Conservation (phyloP, 2,329 filamentous ascomycete species). For the Mariannaea elegans region DNA sequence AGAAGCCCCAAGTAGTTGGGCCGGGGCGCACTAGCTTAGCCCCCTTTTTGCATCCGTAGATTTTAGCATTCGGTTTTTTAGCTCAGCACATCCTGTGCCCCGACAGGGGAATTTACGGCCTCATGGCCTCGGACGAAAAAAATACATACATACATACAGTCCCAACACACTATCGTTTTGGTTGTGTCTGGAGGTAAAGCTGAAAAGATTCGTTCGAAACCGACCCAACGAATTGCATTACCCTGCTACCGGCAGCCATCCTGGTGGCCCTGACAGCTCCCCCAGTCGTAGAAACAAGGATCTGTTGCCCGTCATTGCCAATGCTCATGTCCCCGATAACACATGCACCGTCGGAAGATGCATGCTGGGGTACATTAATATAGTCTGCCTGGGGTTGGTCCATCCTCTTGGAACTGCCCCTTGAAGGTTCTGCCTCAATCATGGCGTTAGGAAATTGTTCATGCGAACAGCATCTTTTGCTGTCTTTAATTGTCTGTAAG, state of each 20-base stretch:
- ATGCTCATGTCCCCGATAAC: conserved; percentile 1
- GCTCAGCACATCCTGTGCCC: no score
- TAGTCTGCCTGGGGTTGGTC: background rate
- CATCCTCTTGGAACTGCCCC: background rate
- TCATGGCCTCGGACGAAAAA: no score
- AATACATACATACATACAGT: no score
- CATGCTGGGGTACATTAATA: background rate
- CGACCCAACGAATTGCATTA: conserved; percentile 6
- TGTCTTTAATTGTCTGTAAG: background rate
- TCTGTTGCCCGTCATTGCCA: conserved; percentile 8
- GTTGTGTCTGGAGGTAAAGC: background rate
- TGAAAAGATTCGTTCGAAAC: conserved; percentile 8
- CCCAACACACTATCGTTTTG: conserved; percentile 1
- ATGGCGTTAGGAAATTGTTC: background rate
- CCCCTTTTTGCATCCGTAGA: no score
- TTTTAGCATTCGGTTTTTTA: no score
- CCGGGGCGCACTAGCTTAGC: no score
- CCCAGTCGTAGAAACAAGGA: conserved; percentile 7
- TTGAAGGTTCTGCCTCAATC: background rate
- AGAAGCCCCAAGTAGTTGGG: no score
- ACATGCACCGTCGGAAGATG: conserved; percentile 2
- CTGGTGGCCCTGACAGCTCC: background rate
- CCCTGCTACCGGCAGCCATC: background rate
- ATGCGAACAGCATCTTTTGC: background rate
- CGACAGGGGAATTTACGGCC: no score